Base-by-base conservation (phyloP, 192 early-diverging fungal genomes). In the Phlyctochytrium bullatum region DNA sequence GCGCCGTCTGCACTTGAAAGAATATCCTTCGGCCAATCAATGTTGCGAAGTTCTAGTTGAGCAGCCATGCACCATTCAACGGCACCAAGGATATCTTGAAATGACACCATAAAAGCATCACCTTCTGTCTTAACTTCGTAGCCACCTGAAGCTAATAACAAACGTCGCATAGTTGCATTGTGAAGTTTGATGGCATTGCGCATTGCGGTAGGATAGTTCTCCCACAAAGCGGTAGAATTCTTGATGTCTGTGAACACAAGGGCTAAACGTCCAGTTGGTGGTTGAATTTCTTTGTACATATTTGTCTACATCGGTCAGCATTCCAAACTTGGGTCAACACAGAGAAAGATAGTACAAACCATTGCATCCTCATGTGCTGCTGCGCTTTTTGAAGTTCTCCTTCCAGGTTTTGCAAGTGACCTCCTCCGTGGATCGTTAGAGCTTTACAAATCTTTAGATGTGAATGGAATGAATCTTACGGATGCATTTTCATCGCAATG, bases 41-140 rank as follows among this genome's bases (percentile, higher is more conserved):
- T 88, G 56, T 83, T 80, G 2, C 94, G 72, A 28, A 96, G 78
- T 28, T 91, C 86, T 33, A 89, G 71, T 68, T 96, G 94, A 14
- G 91, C 93, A 6, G 89, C 88, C 65, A 96, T 78, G 63, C 91
- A 93, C 93, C 93, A 96, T 23, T 93, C 78, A 64, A 94, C 69
- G 1, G 94, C 94, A 34, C 87, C 82, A 0, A 88, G 79, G 0
- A 92, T 86, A 29, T 88, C 89, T 10, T 90, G 89, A 71, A 96
- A 96, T 59, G 87, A 90, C 24, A 93, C 92, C 90, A 96, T 96
- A 69, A 96, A 91, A 20, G 92, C 92, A 67, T 96, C 94, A 54
- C 94, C 94, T 78, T 96, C 94, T 0, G 92, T 96, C 71, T 96
- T 96, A 50, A 96, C 94, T 68, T 96, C 94, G 65, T 96, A 96